Evolutionary conservation across 1,139 yeast genomes (phyloP).

Genomic region (Torulaspora globosa): DNA sequence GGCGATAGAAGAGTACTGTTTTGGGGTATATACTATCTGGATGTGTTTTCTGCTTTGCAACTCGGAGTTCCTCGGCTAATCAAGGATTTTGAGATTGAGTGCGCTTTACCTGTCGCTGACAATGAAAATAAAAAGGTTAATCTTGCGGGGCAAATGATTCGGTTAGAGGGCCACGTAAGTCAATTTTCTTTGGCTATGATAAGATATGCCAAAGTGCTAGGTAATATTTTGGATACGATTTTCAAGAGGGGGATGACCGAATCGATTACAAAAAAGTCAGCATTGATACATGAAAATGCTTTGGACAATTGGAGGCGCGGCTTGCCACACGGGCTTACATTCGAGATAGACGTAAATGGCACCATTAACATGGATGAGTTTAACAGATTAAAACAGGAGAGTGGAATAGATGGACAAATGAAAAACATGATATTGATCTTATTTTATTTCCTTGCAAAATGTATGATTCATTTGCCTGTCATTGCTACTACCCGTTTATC

Average conservation of each 20-base stretch:
- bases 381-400: slow-evolving; percentile 27
- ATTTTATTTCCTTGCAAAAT: slow-evolving; percentile 73
- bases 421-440: slow-evolving; percentile 59
- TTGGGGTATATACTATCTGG: slow-evolving; percentile 80
- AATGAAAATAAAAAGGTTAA: slow-evolving; percentile 52
- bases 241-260: slow-evolving; percentile 49
- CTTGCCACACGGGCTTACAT: slow-evolving; percentile 56
- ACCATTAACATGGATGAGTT: slow-evolving; percentile 29
- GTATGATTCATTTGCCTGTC: slow-evolving; percentile 75
- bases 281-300: slow-evolving; percentile 57
- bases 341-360: slow-evolving; percentile 68
- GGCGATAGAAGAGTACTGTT: slow-evolving; percentile 77
- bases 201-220: slow-evolving; percentile 69
- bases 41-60: slow-evolving; percentile 67
- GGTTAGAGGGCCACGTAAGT: slow-evolving; percentile 64
- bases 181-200: slow-evolving; percentile 59
- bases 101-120: slow-evolving; percentile 74
- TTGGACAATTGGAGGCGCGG: slow-evolving; percentile 78
- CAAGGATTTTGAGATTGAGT: slow-evolving; percentile 77
- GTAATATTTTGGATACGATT: slow-evolving; percentile 65
- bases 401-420: slow-evolving; percentile 11
- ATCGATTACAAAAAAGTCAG: slow-evolving; percentile 37
- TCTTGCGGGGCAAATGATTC: slow-evolving; percentile 25
- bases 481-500: slow-evolving; percentile 44
- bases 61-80: slow-evolving; percentile 79